Evolutionary conservation across 2,329 filamentous ascomycete genomes (phyloP), one percentile per base, ranked within the genome.

Genomic region (Pyrenochaeta sp.): DNA sequence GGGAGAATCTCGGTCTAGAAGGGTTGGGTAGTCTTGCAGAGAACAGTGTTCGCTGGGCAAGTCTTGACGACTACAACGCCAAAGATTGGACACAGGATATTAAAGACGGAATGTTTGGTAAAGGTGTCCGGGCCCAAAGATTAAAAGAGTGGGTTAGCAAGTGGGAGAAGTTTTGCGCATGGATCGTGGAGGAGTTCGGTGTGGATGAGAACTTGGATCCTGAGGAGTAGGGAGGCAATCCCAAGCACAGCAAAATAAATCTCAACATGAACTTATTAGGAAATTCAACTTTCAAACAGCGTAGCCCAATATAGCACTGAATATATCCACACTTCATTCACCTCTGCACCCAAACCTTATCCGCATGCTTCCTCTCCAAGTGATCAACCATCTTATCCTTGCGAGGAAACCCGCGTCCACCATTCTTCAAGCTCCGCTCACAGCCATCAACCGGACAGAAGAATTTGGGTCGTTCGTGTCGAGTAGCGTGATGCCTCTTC

Each of bases 151-250:
- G 93, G 91, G 84, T 85, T 44, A 78, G 86, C 31, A 86, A 90
- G 63, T 98, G 93, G 87, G 94, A 98, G 79, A 83, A 86, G 68
- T 98, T 95, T 72, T 98, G 93, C 70, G 82, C 92, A 48, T 97
- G 92, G 92, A 82, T 98, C 39, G 89, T 97, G 9, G 82, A 87
- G 32, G 90, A 96, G 77, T 96, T 62, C 85, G 78, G 84, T 69
- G 33, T 65, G n/a, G 75, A 78, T 55, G 80, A 83, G 59, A 80
- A 81, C 51, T 71, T 79, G 39, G 76, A 80, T 12, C 78, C 80
- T 7, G 77, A 78, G 37, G 76, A 73, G 51, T 75, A 45, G 61
- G 12, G 15, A 17, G 17, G 4, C 12, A 7, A 29, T 14, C 11
- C 12, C 4, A 42, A 42, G 9, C 17, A 17, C 7, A 7, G 23